A percentile compares a stretch with the other conserved stretches of the same genome.
Evolutionary conservation across 768 basidiomycete species (phyloP).

Genomic region (Suillus paluster): DNA sequence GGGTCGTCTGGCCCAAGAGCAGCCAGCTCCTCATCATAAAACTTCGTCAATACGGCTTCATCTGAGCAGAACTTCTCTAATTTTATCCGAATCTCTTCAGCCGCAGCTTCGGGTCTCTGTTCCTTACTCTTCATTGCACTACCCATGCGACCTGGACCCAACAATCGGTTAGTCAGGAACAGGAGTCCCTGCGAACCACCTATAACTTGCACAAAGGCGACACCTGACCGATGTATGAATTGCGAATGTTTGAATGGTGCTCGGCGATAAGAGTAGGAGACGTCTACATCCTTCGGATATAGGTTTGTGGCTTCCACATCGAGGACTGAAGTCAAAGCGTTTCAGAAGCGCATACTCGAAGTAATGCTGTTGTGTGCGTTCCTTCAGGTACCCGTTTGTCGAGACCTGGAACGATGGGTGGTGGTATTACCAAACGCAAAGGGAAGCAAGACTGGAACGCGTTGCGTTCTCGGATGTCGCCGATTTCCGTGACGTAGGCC

Average conservation of each 20-base stretch:
- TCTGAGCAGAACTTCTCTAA: conserved; percentile 72
- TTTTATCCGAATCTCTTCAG: conserved; percentile 62
- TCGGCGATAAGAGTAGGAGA: conserved; percentile 88
- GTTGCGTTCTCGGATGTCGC: conserved; percentile 82
- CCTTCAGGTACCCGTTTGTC: conserved; percentile 71
- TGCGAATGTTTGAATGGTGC: conserved; percentile 81
- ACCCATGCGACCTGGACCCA: conserved; percentile 71
- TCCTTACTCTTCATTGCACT: conserved; percentile 57
- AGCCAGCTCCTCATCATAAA: conserved; percentile 77
- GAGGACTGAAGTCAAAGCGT: conserved; percentile 80
- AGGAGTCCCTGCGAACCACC: conserved; percentile 81
- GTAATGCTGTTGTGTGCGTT: conserved; percentile 65
- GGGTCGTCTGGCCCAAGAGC: conserved; percentile 48
- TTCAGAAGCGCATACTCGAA: conserved; percentile 82
- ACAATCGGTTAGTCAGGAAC: conserved; percentile 88
- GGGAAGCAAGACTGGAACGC: conserved; percentile 93
- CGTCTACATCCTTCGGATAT: conserved; percentile 83
- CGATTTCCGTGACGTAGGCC: conserved; percentile 90
- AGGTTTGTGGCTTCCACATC: conserved; percentile 79
- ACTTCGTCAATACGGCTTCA: conserved; percentile 51
- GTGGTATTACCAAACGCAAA: conserved; percentile 73
- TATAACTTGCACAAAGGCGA: conserved; percentile 88
- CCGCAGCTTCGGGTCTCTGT: conserved; percentile 56
- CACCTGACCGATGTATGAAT: conserved; percentile 89
- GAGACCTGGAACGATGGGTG: conserved; percentile 71